These are phyloP conservation scores for Allium fistulosum DNA, from an alignment of 106 monocot genomes.

Conservation along the genomic window DNA sequence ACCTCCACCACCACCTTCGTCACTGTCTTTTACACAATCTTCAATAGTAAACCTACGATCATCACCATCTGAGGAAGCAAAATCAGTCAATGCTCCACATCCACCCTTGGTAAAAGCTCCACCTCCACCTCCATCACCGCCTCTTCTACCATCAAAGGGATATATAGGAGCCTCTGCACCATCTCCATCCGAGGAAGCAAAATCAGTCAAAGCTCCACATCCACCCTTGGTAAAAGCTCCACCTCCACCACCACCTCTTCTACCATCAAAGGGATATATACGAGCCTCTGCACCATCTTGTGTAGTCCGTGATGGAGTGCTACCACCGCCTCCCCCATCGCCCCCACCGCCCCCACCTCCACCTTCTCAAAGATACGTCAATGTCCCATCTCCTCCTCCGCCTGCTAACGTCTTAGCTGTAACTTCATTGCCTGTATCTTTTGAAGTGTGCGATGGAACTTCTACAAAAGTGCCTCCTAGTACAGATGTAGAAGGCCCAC, in stretches of 20 bases:
- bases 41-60: not conserved
- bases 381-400: conserved; percentile 12
- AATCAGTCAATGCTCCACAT: not conserved
- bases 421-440: conserved; percentile 10
- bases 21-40: not conserved
- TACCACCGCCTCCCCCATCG: not conserved
- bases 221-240: not conserved
- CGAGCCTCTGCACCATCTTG: not conserved
- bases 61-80: not conserved
- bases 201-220: not conserved
- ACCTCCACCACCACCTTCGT: conserved; percentile 12
- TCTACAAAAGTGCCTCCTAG: conserved; percentile 6
- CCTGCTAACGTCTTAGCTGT: not conserved
- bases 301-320: not conserved
- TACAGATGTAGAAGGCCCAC: conserved; percentile 6
- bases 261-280: not conserved
- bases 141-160: not conserved
- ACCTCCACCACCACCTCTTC: not conserved
- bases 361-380: not conserved
- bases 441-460: not conserved
- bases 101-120: not conserved
- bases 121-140: not conserved
- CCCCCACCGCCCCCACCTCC: conserved; percentile 10
- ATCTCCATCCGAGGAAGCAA: not conserved
- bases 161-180: not conserved